Evolutionary conservation across 306 rosid species (phyloP).

Genomic region (Potentilla sterilis): DNA sequence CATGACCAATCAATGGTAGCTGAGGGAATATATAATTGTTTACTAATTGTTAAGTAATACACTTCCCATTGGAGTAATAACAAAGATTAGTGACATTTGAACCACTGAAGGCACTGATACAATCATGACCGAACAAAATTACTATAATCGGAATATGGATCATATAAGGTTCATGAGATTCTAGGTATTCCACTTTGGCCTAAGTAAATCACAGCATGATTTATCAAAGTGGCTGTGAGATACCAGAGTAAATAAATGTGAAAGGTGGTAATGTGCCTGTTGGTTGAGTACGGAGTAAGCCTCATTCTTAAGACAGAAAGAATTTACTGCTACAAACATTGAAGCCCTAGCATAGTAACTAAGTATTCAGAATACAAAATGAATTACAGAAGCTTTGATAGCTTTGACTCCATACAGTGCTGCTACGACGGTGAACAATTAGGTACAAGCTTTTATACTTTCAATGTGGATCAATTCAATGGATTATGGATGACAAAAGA

Average conservation of each 20-base stretch:
- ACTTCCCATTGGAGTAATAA: not conserved
- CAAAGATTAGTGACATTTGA: not conserved
- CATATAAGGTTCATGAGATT: not conserved
- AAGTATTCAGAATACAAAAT: not conserved
- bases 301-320: not conserved
- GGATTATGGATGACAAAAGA: constrained; percentile 1
- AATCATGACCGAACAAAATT: not conserved
- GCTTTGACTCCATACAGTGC: not conserved
- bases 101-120: not conserved
- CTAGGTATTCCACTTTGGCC: not conserved
- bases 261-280: not conserved
- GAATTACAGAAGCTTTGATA: not conserved
- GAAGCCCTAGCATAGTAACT: not conserved
- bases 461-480: not conserved
- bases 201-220: not conserved
- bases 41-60: not conserved
- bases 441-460: not conserved
- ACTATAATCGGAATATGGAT: not conserved
- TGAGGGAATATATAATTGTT: not conserved
- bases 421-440: not conserved
- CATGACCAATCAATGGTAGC: constrained; percentile 18
- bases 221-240: not conserved
- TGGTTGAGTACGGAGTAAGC: not conserved
- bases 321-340: not conserved
- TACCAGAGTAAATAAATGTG: not conserved